Conservation (phyloP, 176 grass and related monocot genomes). For the Eleusine indica region DNA sequence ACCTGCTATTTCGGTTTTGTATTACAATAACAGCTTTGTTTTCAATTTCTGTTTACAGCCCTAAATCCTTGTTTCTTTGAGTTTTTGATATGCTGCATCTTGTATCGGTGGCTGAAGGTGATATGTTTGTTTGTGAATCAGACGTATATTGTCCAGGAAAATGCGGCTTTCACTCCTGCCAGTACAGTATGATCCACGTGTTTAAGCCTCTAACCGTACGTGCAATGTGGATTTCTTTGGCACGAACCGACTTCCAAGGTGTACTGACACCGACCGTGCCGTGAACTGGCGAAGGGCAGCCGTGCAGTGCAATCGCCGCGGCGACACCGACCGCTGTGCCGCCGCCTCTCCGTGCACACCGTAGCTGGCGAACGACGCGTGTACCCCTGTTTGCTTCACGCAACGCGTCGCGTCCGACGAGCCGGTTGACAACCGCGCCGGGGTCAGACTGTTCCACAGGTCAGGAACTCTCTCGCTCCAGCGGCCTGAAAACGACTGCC, state of each 20-base stretch:
- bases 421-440: slow-evolving; percentile 28
- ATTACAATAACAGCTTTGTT: slow-evolving; percentile 21
- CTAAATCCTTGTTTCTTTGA: background rate
- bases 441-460: background rate
- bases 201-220: background rate
- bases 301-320: background rate
- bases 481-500: background rate
- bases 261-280: background rate
- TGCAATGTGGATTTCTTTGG: background rate
- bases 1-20: background rate
- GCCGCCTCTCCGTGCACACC: background rate
- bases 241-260: background rate
- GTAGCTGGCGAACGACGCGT: background rate
- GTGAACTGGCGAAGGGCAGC: background rate
- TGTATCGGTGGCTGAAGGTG: background rate
- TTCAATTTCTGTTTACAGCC: slow-evolving; percentile 12
- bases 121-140: background rate
- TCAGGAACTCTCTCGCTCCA: background rate
- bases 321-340: background rate
- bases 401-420: background rate
- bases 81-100: background rate
- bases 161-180: background rate
- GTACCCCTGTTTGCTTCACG: background rate
- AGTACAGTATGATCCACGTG: background rate
- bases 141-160: background rate